Evolutionary conservation across 768 basidiomycete genomes (phyloP).

Genomic region (Naematelia aurantialba): DNA sequence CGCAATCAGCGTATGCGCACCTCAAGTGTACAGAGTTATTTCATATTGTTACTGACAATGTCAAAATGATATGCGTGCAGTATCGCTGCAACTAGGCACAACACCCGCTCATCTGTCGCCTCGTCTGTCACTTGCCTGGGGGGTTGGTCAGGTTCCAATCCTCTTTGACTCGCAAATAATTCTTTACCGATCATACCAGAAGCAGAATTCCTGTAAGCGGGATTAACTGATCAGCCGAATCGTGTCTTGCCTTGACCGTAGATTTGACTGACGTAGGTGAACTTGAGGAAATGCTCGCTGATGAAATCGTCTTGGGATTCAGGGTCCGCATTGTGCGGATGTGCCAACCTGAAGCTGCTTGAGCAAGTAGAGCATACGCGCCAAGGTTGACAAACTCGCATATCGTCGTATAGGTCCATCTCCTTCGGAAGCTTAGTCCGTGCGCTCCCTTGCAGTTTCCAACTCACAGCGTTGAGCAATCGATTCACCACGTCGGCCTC

Average conservation of each 20-base stretch:
- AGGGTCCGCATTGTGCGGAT: neutral
- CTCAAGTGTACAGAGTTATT: too few relatives aligned
- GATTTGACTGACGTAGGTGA: constrained; percentile 1
- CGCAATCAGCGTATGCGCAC: neutral
- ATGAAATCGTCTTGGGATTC: neutral
- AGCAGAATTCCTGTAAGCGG: constrained; percentile 11
- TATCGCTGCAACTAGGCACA: neutral
- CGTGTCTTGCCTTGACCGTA: too few relatives aligned
- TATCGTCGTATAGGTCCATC: neutral
- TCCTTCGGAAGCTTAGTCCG: neutral
- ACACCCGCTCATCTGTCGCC: constrained; percentile 5
- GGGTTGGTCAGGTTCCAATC: neutral
- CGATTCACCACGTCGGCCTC: neutral
- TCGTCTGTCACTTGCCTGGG: constrained; percentile 2
- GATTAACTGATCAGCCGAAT: neutral
- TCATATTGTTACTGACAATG: constrained; percentile 4
- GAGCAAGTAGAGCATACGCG: neutral
- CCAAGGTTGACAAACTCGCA: neutral
- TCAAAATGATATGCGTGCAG: constrained; percentile 12
- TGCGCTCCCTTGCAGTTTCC: neutral
- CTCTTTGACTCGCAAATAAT: neutral
- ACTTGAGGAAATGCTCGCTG: neutral
- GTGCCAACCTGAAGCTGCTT: neutral
- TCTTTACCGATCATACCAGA: constrained; percentile 16
- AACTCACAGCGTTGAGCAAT: constrained; percentile 1